Evolutionary conservation across 257 asterid species (phyloP).

Genomic region (Eucommia ulmoides): DNA sequence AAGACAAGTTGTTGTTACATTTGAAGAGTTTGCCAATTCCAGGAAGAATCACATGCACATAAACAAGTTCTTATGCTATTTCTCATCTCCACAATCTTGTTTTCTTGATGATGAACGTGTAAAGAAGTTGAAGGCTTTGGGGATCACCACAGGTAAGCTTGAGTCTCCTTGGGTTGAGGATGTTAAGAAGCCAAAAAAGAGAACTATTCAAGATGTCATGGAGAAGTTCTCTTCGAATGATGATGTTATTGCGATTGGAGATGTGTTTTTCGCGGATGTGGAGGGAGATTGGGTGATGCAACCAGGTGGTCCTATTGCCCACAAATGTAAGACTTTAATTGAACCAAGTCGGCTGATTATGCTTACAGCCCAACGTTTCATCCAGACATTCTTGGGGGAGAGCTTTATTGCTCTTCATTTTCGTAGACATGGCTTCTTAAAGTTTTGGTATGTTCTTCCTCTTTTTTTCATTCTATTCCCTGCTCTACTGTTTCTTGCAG

Average conservation of each 20-base stretch:
- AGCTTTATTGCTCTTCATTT: constrained; percentile 86
- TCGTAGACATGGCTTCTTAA: constrained; percentile 94
- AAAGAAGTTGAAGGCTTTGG: constrained; percentile 72
- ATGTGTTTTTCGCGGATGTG: constrained; percentile 88
- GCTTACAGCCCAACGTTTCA: constrained; percentile 91
- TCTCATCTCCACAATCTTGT: constrained; percentile 82
- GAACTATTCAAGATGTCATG: constrained; percentile 50
- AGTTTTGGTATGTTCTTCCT: constrained; percentile 59
- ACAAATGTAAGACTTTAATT: constrained; percentile 66
- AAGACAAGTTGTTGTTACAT: constrained; percentile 66
- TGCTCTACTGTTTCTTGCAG: constrained; percentile 6
- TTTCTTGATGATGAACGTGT: constrained; percentile 73
- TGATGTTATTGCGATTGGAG: constrained; percentile 88
- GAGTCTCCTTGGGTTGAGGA: constrained; percentile 85
- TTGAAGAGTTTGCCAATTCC: constrained; percentile 64
- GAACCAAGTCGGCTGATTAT: constrained; percentile 85
- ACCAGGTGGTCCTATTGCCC: constrained; percentile 90
- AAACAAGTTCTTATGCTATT: constrained; percentile 70
- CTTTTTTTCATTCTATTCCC: constrained; percentile 5
- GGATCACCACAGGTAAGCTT: constrained; percentile 59
- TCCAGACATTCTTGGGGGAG: constrained; percentile 88
- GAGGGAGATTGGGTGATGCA: constrained; percentile 90
- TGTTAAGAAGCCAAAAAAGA: constrained; percentile 64
- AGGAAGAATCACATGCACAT: constrained; percentile 56
- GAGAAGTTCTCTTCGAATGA: constrained; percentile 50